phyloP scores from a whole-genome alignment of 257 asterid genomes.

The Paulownia fortunei region DNA sequence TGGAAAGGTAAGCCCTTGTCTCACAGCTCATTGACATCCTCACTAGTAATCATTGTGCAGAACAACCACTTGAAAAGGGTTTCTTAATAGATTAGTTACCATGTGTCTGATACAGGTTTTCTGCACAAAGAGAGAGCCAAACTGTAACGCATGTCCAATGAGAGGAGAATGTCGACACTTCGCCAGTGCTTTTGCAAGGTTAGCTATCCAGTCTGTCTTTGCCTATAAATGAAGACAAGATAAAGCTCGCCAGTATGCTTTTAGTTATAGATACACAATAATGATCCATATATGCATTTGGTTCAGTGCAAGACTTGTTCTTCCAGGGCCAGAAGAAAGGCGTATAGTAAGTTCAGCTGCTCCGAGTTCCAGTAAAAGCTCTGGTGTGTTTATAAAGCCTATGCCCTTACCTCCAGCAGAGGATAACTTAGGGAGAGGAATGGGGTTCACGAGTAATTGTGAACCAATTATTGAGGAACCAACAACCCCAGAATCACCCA shows the following conservation, averaged over 20 bases:
- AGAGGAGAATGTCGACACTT: conserved; percentile 91
- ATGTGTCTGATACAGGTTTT: conserved; percentile 66
- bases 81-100: conserved; percentile 21
- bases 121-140: conserved; percentile 93
- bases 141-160: conserved; percentile 94
- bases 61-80: conserved; percentile 15
- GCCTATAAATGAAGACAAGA: conserved; percentile 26
- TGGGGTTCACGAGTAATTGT: conserved; percentile 36
- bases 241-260: conserved; percentile 12
- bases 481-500: conserved; percentile 68
- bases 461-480: conserved; percentile 92
- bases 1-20: conserved; percentile 67
- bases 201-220: conserved; percentile 30
- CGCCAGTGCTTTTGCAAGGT: conserved; percentile 97
- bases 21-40: conserved; percentile 1
- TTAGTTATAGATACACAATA: not conserved
- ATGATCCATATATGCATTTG: conserved; percentile 18
- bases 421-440: conserved; percentile 41
- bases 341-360: conserved; percentile 39
- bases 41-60: conserved; percentile 1
- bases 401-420: conserved; percentile 55
- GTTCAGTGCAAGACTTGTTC: conserved; percentile 85
- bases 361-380: conserved; percentile 39
- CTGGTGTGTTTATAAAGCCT: conserved; percentile 40
- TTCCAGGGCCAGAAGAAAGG: conserved; percentile 75